Base-by-base conservation (phyloP, 2,329 filamentous ascomycete genomes). In the Aspergillus intermedius region DNA sequence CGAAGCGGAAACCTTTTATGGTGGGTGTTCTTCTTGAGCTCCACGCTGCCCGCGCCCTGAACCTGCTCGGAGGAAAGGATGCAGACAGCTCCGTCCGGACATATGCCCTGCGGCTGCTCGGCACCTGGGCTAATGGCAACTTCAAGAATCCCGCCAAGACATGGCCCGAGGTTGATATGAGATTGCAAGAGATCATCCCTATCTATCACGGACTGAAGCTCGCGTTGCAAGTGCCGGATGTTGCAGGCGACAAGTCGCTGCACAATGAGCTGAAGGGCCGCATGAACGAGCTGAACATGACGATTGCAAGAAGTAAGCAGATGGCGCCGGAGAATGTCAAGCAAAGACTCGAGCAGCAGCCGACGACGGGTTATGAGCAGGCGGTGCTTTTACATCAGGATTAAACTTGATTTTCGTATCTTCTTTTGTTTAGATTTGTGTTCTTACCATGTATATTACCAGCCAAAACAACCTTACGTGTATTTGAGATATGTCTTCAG, bases 261-360 rank as follows among this genome's bases (percentile, higher is more conserved):
- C 46, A 53, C 5, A 43, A 53, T 9, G 45, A 49, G 10, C 50
- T 71, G 46, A 57, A 58, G 49, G 49, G 48, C 6, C 53, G 58
- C 5, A 49, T 63, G 25, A 51, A 55, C 15, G 56, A 79, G 52
- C 72, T 88, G 17, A 77, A 75, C 32, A 76, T 73, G 59, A 75
- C 81, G 41, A 73, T 83, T 42, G 74, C 43, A 12, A 50, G 54
- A 9, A 52, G 54, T 28, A 49, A 46, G 41, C 53, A 54, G 28
- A 42, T 43, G 8, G 56, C 55, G 10, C 56, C 61, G 8, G 49
- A 57, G 28, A 48, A 37, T 19, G 17, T 40, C 8, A 40, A 19
- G 17, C 13, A 35, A 35, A 35, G 54, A 13, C 44, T 52, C 23
- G 37, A 53, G 41, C 45, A 56, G 28, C 44, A 46, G 8, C 59